Evolutionary conservation across 1,139 yeast genomes (phyloP), one percentile per base, ranked within the genome.

Genomic region (Zygosaccharomyces sapae): DNA sequence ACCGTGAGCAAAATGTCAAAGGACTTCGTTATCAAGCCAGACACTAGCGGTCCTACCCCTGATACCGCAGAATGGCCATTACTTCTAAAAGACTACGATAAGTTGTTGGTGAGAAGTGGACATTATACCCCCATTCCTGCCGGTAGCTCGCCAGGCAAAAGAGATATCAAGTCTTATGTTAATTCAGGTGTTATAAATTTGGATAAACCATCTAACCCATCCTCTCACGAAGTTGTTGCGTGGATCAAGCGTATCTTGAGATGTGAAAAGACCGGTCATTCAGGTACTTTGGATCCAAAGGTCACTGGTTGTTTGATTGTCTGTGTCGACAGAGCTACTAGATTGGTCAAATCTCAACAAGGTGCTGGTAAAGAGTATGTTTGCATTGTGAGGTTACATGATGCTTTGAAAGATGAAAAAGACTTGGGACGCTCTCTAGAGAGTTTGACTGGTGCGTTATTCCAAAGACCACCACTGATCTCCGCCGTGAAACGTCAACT

Each of bases 311-410:
- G 98, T 77, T 78, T 92, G 70, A 90, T 92, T 70, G 98, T 92
- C 53, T 92, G 98, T 80, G 79, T 92, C 61, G 98, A 92, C 71
- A 83, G 96, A 70, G 98, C 98, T 53, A 92, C 98, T 50, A 84
- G 98, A 73, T 78, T 92, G 67, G 98, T 92, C 59, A 92, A 92
- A 73, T 87, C 97, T 50, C 98, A 92, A 74, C 98, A 92, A 73
- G 97, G 98, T 74, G 98, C 98, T 45, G 98, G 98, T 79, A 92
- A 92, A 71, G 98, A 92, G 80, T 92, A 92, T 74, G 98, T 92
- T 51, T 92, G 98, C 77, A 89, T 92, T 61, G 95, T 87, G 51
- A 82, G 97, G 75, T 78, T 92, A 62, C 98, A 92, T 70, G 97
- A 90, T 56, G 89, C 90, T 57, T 77, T 92, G 57, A 81, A 86